phyloP scores from a whole-genome alignment of 164 flowering plant genomes.

The Liquidambar formosana region DNA sequence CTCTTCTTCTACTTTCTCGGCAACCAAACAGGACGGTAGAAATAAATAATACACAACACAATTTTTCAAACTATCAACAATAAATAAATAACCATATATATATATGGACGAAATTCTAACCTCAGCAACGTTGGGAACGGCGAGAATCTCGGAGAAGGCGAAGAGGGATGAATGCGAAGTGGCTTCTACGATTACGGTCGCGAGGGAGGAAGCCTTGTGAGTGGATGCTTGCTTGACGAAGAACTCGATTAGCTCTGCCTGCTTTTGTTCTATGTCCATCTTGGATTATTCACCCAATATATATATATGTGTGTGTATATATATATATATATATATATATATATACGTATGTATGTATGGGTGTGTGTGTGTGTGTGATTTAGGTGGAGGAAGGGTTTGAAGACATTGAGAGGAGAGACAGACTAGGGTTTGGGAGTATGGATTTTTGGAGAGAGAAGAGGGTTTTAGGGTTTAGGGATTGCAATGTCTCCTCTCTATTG shows the following conservation, averaged over 20 bases:
- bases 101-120: conserved; percentile 27
- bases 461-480: background rate
- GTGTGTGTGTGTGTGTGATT: background rate
- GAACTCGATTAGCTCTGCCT: conserved; percentile 73
- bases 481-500: too few relatives aligned
- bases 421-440: background rate
- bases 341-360: background rate
- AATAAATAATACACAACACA: background rate
- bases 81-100: background rate
- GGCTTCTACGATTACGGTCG: conserved; percentile 58
- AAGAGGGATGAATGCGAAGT: conserved; percentile 85
- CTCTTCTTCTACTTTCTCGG: background rate
- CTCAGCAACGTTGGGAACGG: conserved; percentile 65
- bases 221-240: conserved; percentile 69
- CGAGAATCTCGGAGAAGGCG: conserved; percentile 91
- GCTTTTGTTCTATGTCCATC: conserved; percentile 89
- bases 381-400: background rate
- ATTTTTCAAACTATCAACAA: background rate
- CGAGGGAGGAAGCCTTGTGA: conserved; percentile 54
- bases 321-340: background rate
- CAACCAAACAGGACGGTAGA: background rate
- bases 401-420: background rate
- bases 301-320: background rate
- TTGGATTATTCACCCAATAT: background rate
- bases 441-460: background rate